Base-by-base conservation (phyloP, 1,284 basidiomycete species). In the Rhizopogon parksii region DNA sequence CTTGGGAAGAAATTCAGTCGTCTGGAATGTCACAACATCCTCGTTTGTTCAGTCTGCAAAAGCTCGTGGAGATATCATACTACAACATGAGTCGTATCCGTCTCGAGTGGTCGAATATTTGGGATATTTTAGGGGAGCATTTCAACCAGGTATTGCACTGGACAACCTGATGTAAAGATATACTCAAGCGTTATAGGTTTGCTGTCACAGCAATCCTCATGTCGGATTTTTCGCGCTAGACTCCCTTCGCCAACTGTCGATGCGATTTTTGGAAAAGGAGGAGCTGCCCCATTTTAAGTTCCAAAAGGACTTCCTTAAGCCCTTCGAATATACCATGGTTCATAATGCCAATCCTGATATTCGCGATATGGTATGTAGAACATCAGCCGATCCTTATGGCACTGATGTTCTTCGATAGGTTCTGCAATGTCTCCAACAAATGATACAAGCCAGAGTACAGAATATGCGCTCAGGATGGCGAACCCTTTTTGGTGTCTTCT, bases 21-120 rank as follows among this genome's bases (percentile, higher is more conserved):
- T 97, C 95, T 0, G 94, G 95, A 19, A 72, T 94, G 37, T 95
- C 93, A 6, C 87, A 93, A 57, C 88, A 92, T 62, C 96, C 96
- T 2, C 83, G 96, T 42, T 77, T 98, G 53, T 99, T 99, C 76
- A 97, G 95, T 68, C 73, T 99, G 56, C 96, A 99, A 68, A 99
- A 99, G 72, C 76, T 99, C 40, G 96, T 99, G 43, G 96, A 99
- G 68, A 99, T 99, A 57, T 96, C 94, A 19, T 99, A 99, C 71
- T 99, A 99, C 75, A 99, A 99, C 72, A 99, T 99, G 96, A 87
- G 79, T 55, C 88, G 96, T 53, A 99, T 99, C 66, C 91, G 96
- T 68, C 75, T 99, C 53, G 96, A 99, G 68, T 99, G 96, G 96
- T 95, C 92, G 3, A 90, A 93, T 69, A 80, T 99, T 57, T 99